These are phyloP conservation scores for Cercospora sp. DNA, from an alignment of 2,329 filamentous ascomycete species.

Conservation along the genomic window DNA sequence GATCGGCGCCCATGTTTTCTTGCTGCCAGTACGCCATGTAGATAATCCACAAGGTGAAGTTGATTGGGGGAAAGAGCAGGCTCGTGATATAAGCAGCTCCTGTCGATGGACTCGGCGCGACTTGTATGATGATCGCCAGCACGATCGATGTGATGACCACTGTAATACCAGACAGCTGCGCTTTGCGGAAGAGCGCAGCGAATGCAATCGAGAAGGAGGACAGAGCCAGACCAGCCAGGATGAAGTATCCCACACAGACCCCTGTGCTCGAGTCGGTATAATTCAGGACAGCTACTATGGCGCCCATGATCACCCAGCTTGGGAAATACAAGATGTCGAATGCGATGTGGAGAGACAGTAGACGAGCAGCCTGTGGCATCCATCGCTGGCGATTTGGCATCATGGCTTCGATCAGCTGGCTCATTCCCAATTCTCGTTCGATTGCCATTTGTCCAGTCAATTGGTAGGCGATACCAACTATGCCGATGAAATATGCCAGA, in stretches of 20 bases:
- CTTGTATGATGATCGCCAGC: slow-evolving; percentile 79
- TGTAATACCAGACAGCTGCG: slow-evolving; percentile 83
- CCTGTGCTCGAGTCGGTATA: slow-evolving; percentile 47
- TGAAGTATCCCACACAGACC: slow-evolving; percentile 60
- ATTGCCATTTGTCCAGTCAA: slow-evolving; percentile 81
- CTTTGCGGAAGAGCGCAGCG: slow-evolving; percentile 79
- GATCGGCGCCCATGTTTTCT: slow-evolving; percentile 58
- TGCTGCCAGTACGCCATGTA: slow-evolving; percentile 75
- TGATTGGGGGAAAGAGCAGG: slow-evolving; percentile 81
- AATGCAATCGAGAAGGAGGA: slow-evolving; percentile 79
- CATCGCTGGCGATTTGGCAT: slow-evolving; percentile 73
- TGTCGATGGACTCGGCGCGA: slow-evolving; percentile 63
- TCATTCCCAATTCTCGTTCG: slow-evolving; percentile 84
- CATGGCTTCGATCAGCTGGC: slow-evolving; percentile 87
- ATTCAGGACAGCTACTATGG: slow-evolving; percentile 65
- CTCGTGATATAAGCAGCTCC: slow-evolving; percentile 68
- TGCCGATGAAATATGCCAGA: slow-evolving; percentile 74
- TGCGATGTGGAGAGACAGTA: slow-evolving; percentile 75
- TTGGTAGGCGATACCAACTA: slow-evolving; percentile 83
- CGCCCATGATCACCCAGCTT: slow-evolving; percentile 75
- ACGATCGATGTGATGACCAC: slow-evolving; percentile 71
- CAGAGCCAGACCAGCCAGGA: slow-evolving; percentile 74
- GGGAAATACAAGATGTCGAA: slow-evolving; percentile 79
- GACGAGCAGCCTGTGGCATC: slow-evolving; percentile 74
- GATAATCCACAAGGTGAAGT: slow-evolving; percentile 82